Percentiles rank a stretch among this genome's conserved stretches.
These are phyloP conservation scores for Abelmoschus esculentus DNA, from an alignment of 345 rosid species.

Conservation along the genomic window DNA sequence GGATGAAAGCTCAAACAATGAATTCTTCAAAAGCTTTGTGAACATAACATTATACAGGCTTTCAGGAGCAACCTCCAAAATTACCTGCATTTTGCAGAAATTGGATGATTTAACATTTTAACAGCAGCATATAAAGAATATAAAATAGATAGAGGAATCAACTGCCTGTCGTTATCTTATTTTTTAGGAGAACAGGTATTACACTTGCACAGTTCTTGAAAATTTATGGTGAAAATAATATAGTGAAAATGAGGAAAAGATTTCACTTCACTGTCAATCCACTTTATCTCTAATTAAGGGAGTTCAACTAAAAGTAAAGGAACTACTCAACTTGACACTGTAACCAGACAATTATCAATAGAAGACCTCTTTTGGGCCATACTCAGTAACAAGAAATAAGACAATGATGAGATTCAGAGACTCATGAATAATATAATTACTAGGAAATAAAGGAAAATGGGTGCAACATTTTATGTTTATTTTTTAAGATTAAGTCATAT, in stretches of 20 bases:
- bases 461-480: not conserved
- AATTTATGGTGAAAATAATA: not conserved
- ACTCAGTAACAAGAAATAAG: not conserved
- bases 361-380: not conserved
- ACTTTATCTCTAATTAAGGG: not conserved
- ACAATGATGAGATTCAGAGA: not conserved
- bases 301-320: not conserved
- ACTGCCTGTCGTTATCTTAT: no score
- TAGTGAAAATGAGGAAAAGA: not conserved
- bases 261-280: not conserved
- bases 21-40: conserved; percentile 57
- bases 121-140: not conserved
- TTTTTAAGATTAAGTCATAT: not conserved
- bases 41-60: conserved; percentile 63
- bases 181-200: no score
- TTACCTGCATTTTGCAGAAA: conserved; percentile 44
- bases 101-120: not conserved
- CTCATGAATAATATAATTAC: not conserved
- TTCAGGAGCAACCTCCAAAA: conserved; percentile 81
- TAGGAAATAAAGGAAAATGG: not conserved
- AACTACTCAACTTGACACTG: not conserved
- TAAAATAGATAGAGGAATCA: no score
- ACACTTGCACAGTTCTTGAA: not conserved
- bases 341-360: not conserved
- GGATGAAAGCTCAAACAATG: conserved; percentile 65